phyloP scores from a whole-genome alignment of 345 rosid species.

The Syzygium jambos region DNA sequence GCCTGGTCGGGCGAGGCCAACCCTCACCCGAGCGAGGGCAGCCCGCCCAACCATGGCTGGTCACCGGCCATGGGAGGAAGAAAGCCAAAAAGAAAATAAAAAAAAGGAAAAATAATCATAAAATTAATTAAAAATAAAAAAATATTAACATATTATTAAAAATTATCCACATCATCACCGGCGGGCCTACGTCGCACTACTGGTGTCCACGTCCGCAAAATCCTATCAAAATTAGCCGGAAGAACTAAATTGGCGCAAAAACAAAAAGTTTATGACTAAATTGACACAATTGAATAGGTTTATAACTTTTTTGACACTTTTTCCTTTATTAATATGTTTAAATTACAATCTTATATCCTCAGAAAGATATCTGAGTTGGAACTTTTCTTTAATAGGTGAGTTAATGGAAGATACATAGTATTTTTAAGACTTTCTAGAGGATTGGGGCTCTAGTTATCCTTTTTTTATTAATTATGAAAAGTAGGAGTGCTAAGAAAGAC shows the following conservation, averaged over 20 bases:
- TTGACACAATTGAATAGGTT: not conserved
- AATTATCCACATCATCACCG: no score
- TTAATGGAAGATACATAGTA: not conserved
- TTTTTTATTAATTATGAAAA: not conserved
- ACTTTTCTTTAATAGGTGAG: not conserved
- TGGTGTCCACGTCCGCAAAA: fast-evolving
- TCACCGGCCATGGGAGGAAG: no score
- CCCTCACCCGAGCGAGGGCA: no score
- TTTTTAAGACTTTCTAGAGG: not conserved
- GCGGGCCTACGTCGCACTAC: no score
- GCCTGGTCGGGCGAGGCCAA: no score
- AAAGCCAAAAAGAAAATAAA: no score
- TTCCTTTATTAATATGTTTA: not conserved
- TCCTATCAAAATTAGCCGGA: fast-evolving
- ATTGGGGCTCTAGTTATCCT: not conserved
- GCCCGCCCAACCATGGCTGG: no score
- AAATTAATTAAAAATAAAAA: no score
- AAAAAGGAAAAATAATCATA: no score
- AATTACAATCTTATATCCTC: not conserved
- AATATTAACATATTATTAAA: no score
- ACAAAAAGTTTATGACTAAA: no score
- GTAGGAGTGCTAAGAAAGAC: not conserved
- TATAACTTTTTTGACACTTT: not conserved
- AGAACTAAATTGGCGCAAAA: no score
- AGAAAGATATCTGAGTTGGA: not conserved